phyloP scores from a whole-genome alignment of 164 flowering plant species.

The Vitis riparia region DNA sequence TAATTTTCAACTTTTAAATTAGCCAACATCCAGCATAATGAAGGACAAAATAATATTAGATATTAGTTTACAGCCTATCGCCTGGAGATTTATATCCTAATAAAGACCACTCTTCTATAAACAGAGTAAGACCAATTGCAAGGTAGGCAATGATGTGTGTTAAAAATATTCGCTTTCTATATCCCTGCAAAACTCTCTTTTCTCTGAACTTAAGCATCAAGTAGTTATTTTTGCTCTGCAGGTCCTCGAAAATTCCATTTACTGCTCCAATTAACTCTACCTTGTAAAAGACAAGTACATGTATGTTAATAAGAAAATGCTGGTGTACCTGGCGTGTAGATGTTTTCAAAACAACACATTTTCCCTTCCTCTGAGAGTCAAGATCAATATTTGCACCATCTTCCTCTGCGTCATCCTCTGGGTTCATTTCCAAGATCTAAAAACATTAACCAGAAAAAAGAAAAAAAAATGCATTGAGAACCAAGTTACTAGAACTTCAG shows the following conservation, averaged over 20 bases:
- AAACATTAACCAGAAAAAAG: neutral
- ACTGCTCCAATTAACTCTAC: neutral
- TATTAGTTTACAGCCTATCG: too few relatives aligned
- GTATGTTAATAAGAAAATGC: neutral
- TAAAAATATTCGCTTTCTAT: too few relatives aligned
- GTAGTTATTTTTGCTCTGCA: too few relatives aligned
- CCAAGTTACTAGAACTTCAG: neutral
- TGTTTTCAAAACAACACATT: constrained; percentile 92
- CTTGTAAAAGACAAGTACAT: neutral
- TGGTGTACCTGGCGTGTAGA: constrained; percentile 80
- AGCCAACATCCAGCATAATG: too few relatives aligned
- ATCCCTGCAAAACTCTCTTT: too few relatives aligned
- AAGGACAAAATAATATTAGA: too few relatives aligned
- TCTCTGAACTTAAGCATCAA: too few relatives aligned
- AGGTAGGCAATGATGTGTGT: too few relatives aligned
- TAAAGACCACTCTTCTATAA: too few relatives aligned
- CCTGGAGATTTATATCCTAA: too few relatives aligned
- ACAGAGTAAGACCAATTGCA: too few relatives aligned
- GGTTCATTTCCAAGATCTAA: constrained; percentile 94
- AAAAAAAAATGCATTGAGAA: neutral
- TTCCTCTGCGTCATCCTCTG: constrained; percentile 95
- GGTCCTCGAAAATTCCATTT: neutral
- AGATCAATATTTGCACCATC: constrained; percentile 98
- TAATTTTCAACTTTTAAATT: too few relatives aligned
- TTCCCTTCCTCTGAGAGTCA: constrained; percentile 94